Percentiles rank a stretch among this genome's conserved stretches.
phyloP scores from a whole-genome alignment of 2,329 filamentous ascomycete species.

The Arthrobotrys iridis region DNA sequence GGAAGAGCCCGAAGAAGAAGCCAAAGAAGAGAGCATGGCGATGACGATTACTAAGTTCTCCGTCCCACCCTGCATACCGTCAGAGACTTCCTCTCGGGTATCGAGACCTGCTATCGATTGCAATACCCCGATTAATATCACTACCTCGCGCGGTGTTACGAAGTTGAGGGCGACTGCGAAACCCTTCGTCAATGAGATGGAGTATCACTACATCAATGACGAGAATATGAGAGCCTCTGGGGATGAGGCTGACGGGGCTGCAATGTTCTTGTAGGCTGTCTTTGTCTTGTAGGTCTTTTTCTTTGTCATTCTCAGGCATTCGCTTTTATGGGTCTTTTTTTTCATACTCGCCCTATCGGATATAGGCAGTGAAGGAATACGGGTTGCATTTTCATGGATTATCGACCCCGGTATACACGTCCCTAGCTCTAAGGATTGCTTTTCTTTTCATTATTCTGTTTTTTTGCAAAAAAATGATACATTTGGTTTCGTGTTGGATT shows the following conservation, averaged over 20 bases:
- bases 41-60: constrained; percentile 9
- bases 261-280: constrained; percentile 42
- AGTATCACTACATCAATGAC: constrained; percentile 43
- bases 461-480: constrained; percentile 5
- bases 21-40: not conserved
- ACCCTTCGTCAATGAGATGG: constrained; percentile 45
- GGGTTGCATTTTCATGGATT: constrained; percentile 26
- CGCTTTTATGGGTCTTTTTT: constrained; percentile 34
- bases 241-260: constrained; percentile 19
- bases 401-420: not conserved
- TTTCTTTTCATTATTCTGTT: constrained; percentile 5
- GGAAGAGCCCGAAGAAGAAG: constrained; percentile 51
- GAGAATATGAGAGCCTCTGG: constrained; percentile 34
- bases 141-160: constrained; percentile 22
- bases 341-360: constrained; percentile 15
- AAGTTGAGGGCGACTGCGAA: constrained; percentile 46
- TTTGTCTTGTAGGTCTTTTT: constrained; percentile 7
- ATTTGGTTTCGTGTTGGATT: constrained; percentile 8
- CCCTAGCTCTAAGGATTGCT: not conserved
- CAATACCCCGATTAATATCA: constrained; percentile 1
- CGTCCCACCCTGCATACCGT: constrained; percentile 1
- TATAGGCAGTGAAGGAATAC: constrained; percentile 29
- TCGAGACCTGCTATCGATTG: not conserved
- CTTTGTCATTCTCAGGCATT: constrained; percentile 33
- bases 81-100: not conserved